Percentiles rank a stretch among this genome's conserved stretches.
These are phyloP conservation scores for Leucogyrophana mollusca DNA, from an alignment of 768 basidiomycete species.

Conservation along the genomic window DNA sequence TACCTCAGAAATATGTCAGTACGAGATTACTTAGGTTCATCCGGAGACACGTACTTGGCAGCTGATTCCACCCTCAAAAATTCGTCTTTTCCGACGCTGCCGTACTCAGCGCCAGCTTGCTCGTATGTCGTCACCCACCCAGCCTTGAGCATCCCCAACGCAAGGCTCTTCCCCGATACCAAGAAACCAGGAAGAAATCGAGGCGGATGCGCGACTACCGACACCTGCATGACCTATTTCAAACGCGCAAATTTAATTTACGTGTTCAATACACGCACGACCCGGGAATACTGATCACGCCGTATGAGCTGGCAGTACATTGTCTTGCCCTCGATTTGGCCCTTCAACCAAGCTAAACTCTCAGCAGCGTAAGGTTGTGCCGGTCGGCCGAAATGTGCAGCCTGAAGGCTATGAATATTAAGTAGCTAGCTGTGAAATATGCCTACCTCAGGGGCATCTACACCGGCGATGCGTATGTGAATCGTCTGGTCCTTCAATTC, in stretches of 20 bases:
- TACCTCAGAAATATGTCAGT: slow-evolving; percentile 25
- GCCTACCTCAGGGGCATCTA: slow-evolving; percentile 88
- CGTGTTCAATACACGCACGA: slow-evolving; percentile 49
- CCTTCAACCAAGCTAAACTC: slow-evolving; percentile 69
- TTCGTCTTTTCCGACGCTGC: slow-evolving; percentile 59
- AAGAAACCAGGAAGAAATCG: slow-evolving; percentile 52
- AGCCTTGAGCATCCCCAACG: slow-evolving; percentile 73
- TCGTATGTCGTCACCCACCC: slow-evolving; percentile 79
- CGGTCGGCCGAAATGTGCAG: slow-evolving; percentile 80
- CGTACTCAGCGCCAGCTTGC: slow-evolving; percentile 80
- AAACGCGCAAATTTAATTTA: neutral
- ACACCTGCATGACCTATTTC: slow-evolving; percentile 49
- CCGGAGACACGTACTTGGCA: slow-evolving; percentile 56
- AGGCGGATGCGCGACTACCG: slow-evolving; percentile 56
- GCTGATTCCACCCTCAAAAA: slow-evolving; percentile 61
- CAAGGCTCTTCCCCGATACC: slow-evolving; percentile 46
- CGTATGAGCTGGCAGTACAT: slow-evolving; percentile 72
- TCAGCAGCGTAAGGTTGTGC: slow-evolving; percentile 77
- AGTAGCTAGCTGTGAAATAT: no score
- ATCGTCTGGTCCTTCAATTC: slow-evolving; percentile 81
- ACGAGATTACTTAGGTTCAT: neutral
- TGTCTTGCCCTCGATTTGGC: slow-evolving; percentile 50
- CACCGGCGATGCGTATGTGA: slow-evolving; percentile 84
- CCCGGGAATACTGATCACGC: slow-evolving; percentile 81
- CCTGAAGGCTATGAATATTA: slow-evolving; percentile 35